Percentiles rank a stretch among this genome's conserved stretches.
Conservation (phyloP, 495 filamentous ascomycete species). For the Penicilliopsis zonata region DNA sequence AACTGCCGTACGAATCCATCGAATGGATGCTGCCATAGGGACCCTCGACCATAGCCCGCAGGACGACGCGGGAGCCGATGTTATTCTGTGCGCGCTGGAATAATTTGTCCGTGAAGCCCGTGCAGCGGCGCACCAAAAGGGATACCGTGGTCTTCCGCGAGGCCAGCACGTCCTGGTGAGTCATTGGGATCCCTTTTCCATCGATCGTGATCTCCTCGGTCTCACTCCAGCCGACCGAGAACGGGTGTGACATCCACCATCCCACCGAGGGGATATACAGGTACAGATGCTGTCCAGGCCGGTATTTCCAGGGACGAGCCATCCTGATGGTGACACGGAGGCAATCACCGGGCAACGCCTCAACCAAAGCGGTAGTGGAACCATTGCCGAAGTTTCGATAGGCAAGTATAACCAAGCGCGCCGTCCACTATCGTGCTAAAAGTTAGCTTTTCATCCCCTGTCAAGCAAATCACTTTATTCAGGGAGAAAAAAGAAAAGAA, state of each 20-base stretch:
- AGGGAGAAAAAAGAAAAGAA: background rate
- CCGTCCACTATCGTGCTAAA: slow-evolving; percentile 33
- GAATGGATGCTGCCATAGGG: slow-evolving; percentile 76
- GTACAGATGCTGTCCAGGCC: slow-evolving; percentile 80
- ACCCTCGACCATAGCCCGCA: slow-evolving; percentile 62
- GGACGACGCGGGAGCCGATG: slow-evolving; percentile 30
- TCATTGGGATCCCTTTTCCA: slow-evolving; percentile 32
- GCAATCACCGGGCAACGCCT: slow-evolving; percentile 71
- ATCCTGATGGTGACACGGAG: slow-evolving; percentile 71
- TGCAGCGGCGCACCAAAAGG: slow-evolving; percentile 73
- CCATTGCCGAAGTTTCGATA: slow-evolving; percentile 56
- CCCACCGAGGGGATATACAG: slow-evolving; percentile 67
- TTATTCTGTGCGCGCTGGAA: slow-evolving; percentile 46
- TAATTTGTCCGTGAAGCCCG: slow-evolving; percentile 76
- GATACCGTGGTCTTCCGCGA: slow-evolving; percentile 49
- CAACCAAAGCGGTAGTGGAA: slow-evolving; percentile 58
- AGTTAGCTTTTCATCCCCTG: slow-evolving; percentile 4
- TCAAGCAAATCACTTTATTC: background rate
- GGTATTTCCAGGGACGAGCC: slow-evolving; percentile 62
- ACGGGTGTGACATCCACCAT: slow-evolving; percentile 82
- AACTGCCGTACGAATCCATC: slow-evolving; percentile 82
- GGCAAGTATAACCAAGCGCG: slow-evolving; percentile 54
- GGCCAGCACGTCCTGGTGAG: slow-evolving; percentile 19
- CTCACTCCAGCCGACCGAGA: slow-evolving; percentile 83
- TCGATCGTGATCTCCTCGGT: slow-evolving; percentile 17